Evolutionary conservation across 2,329 filamentous ascomycete genomes (phyloP), one percentile per base, ranked within the genome.

Genomic region (Trichothecium roseum): DNA sequence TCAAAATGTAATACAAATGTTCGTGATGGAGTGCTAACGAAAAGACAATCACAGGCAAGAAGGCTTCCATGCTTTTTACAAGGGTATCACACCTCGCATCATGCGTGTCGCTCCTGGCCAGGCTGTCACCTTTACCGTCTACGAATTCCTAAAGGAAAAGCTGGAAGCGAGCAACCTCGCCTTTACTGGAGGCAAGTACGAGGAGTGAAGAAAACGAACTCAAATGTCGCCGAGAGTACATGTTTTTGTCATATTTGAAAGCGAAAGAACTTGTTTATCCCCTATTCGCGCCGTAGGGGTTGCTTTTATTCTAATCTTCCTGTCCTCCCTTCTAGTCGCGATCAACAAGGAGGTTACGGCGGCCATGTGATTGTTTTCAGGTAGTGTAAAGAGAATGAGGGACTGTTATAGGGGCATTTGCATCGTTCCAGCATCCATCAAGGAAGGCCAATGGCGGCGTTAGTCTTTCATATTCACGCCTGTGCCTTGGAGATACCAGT

Each of bases 41-140:
- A 20, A 31, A 18, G 20, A 15, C 28, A 26, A 33, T 24, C 35
- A 61, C 55, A 85, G 82, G 52, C 84, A 94, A 65, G 91, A 98
- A 64, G 91, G 91, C 26, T 69, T 89, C 47, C 80, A 86, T 50
- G 91, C 91, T 32, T 98, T 98, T 64, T 98, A 94, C 71, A 96
- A 96, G 73, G 91, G 91, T 51, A 98, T 98, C 62, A 98, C 91
- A 32, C 91, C 91, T 6, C 77, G 91, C 50, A 84, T 98, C 48
- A 96, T 96, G 87, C 78, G 91, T 53, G 91, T 98, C 36, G 91
- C 91, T 18, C 91, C 91, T 7, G 91, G 91, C 32, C 91, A 98
- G 68, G 91, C 77, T 39, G 77, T 81, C 37, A 81, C 77, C 4
- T 81, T 81, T 40, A 81, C 76, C 60, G 82, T 88, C 45, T 88